These are phyloP conservation scores for Cymodocea nodosa DNA, from an alignment of 116 monocot species.

Conservation along the genomic window DNA sequence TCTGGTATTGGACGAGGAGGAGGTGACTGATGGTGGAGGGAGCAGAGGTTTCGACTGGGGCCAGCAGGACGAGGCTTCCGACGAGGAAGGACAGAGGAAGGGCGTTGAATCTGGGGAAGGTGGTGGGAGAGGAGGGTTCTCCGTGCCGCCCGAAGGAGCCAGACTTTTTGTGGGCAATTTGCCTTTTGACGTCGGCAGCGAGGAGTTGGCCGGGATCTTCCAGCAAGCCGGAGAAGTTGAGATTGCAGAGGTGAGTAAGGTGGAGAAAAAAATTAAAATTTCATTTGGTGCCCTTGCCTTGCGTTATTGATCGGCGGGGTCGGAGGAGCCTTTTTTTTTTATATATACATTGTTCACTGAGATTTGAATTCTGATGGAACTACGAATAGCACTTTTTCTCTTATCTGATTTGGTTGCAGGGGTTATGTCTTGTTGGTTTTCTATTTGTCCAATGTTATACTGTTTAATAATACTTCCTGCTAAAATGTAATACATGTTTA, in stretches of 20 bases:
- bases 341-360: too few relatives aligned
- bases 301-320: too few relatives aligned
- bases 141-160: conserved; percentile 3
- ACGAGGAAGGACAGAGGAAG: not conserved
- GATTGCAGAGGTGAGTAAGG: conserved; percentile 3
- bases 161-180: conserved; percentile 8
- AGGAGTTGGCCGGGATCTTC: conserved; percentile 1
- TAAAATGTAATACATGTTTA: too few relatives aligned
- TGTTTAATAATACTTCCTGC: too few relatives aligned
- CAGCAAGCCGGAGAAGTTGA: conserved; percentile 4
- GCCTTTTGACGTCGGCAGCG: conserved; percentile 6
- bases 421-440: too few relatives aligned
- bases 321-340: too few relatives aligned
- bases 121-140: not conserved
- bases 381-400: too few relatives aligned
- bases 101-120: not conserved
- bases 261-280: not conserved
- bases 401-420: too few relatives aligned
- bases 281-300: not conserved
- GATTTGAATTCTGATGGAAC: too few relatives aligned
- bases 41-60: conserved; percentile 5
- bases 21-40: not conserved
- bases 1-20: not conserved
- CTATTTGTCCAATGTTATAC: too few relatives aligned
- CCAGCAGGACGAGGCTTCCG: conserved; percentile 2